Base-by-base conservation (phyloP, 2,329 filamentous ascomycete genomes). In the Monosporascus cannonballus region DNA sequence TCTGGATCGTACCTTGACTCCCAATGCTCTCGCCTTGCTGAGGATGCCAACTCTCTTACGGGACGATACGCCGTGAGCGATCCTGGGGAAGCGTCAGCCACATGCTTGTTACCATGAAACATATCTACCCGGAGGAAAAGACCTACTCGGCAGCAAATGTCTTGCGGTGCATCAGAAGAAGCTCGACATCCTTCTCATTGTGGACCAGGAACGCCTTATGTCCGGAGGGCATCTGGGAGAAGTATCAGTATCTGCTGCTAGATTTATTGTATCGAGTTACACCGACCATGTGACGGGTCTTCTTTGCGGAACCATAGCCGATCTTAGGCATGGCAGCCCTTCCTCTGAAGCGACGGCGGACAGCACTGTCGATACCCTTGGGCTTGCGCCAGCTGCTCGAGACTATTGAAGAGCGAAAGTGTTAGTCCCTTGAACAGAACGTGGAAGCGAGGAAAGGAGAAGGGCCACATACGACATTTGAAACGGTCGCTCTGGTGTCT, bases 171-270 rank as follows among this genome's bases (percentile, higher is more conserved):
- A 99, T 99, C 70, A 99, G 84, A 71, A 99, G 87, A 61, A 99
- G 88, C 78, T 99, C 93, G 71, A 99, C 87, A 69, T 99, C 94
- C 75, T 87, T 84, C 77, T 84, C 77, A 85, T 99, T 99, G 87
- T 87, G 90, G 80, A 99, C 94, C 73, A 97, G 86, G 89, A 99
- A 99, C 64, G 93, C 90, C 87, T 96, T 97, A 89, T 97, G 93
- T 80, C 94, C 94, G 69, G 91, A 96, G 74, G 94, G 94, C 84
- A 91, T 96, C 42, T 44, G 4, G 7, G 22, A 22, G 30, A n/a
- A 11, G n/a, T 3, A 25, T 48, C 47, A 48, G 30, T 11, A 47
- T 47, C 18, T 22, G 14, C 18, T 30, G 45, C 14, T n/a, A 34
- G 45, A 30, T 34, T 1, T 5, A 34, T 34, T 14, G 27, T 34